Evolutionary conservation across 176 grass and related monocot genomes (phyloP), one percentile per base, ranked within the genome.

Genomic region (Hyparrhenia diplandra): DNA sequence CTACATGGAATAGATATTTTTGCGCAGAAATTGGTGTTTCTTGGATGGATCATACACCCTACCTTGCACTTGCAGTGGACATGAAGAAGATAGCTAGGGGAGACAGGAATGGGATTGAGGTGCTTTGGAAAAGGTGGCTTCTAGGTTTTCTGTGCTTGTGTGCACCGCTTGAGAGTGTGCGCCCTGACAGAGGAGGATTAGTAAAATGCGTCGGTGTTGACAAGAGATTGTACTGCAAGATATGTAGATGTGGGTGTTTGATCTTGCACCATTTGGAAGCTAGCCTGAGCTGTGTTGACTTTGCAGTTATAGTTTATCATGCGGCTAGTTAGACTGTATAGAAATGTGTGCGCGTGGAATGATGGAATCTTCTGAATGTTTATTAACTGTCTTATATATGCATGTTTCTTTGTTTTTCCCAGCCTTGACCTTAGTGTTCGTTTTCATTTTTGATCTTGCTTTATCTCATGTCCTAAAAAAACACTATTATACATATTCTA

Each of bases 31-130:
- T 25, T 37, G 43, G 6, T 74, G 70, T 42, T 20, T 14, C 32
- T 76, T 54, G 64, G 64, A 28, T 73, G 69, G 80, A 82, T 81
- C 84, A 86, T 93, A 93, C 92, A 93, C 92, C 76, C 73, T 95
- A 93, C 96, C 88, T 91, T 93, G 90, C 75, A 71, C 88, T 91
- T 93, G 90, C 75, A 71, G 79, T 85, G 82, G 95, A 95, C 92
- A 95, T 94, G 91, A 89, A 90, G 79, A 90, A 84, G 84, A 36
- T 27, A 75, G 84, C 42, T 29, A 40, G 67, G 40, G 40, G 71
- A 87, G 69, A 69, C 14, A 29, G 45, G 76, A 37, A 73, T 74
- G 67, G 59, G 64, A 78, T 7, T 39, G 73, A 61, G 41, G 30
- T 71, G 73, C 83, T 78, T 90, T 86, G 88, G 83, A 68, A 86